Percentiles rank a stretch among this genome's conserved stretches.
phyloP scores from a whole-genome alignment of 306 rosid species.

The Pueraria montana region DNA sequence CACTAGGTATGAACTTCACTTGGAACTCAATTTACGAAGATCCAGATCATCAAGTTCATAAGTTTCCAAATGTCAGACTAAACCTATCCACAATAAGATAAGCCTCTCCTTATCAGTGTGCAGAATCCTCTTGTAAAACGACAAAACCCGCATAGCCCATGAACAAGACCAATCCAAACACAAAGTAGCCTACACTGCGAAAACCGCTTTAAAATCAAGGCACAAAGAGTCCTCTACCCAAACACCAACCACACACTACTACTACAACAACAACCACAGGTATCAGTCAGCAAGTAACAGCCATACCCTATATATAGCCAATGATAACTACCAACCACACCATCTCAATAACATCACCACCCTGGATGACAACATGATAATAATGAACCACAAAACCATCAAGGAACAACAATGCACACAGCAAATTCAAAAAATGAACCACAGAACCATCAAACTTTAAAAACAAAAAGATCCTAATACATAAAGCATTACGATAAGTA shows the following conservation, averaged over 20 bases:
- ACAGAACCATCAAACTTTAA: background rate
- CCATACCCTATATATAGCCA: background rate
- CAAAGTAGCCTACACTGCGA: background rate
- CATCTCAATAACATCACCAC: constrained; percentile 7
- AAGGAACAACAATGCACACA: background rate
- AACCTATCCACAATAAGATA: background rate
- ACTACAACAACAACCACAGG: background rate
- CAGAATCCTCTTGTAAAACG: background rate
- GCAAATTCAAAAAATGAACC: background rate
- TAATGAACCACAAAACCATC: background rate
- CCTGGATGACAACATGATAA: background rate
- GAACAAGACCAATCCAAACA: constrained; percentile 13
- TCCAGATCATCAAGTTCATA: constrained; percentile 10
- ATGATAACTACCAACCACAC: constrained; percentile 15
- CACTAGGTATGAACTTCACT: background rate
- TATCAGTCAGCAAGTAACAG: constrained; percentile 23
- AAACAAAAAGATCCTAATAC: background rate
- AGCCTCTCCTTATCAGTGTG: background rate
- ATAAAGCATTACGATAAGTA: background rate
- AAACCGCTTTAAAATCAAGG: background rate
- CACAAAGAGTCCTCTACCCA: constrained; percentile 7
- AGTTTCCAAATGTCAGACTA: background rate
- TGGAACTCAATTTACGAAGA: constrained; percentile 6
- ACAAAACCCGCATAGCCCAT: constrained; percentile 19
- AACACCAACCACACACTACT: no score